Conservation (phyloP, 2,329 filamentous ascomycete species). For the Periconia macrospinosa region DNA sequence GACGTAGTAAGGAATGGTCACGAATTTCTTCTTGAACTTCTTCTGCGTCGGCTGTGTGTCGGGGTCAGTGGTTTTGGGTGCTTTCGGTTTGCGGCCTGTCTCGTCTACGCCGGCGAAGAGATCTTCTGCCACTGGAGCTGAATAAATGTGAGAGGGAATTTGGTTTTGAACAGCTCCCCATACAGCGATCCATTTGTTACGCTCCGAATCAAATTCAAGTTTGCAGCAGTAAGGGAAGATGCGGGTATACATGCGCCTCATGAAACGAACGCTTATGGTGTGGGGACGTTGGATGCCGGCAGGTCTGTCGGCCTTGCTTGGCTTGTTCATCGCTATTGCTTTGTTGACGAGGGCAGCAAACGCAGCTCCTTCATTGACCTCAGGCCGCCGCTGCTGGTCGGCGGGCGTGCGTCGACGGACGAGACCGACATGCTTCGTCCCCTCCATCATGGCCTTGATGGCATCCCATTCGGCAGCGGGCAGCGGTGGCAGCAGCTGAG, state of each 20-base stretch:
- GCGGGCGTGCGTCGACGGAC: constrained; percentile 22
- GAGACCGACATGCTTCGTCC: constrained; percentile 30
- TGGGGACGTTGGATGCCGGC: constrained; percentile 32
- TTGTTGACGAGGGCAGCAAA: constrained; percentile 14
- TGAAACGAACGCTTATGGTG: constrained; percentile 46
- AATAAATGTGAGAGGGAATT: constrained; percentile 15
- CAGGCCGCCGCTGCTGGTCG: background rate
- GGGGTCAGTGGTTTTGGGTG: background rate
- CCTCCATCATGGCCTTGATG: constrained; percentile 44
- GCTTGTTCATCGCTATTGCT: constrained; percentile 28
- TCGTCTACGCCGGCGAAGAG: constrained; percentile 36
- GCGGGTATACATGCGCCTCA: constrained; percentile 49
- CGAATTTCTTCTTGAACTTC: constrained; percentile 17
- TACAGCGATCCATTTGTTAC: constrained; percentile 25
- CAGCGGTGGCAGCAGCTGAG: constrained; percentile 49
- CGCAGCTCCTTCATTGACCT: constrained; percentile 1
- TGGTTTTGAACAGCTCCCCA: constrained; percentile 25
- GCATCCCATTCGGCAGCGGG: constrained; percentile 48
- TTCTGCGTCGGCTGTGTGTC: background rate
- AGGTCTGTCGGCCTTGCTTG: constrained; percentile 26
- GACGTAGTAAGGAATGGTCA: constrained; percentile 26
- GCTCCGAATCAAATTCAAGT: constrained; percentile 41
- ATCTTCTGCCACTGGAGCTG: constrained; percentile 17
- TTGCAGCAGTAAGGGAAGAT: constrained; percentile 48
- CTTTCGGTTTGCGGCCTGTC: constrained; percentile 11